phyloP scores from a whole-genome alignment of 2,329 filamentous ascomycete species.

The Colletotrichum tropicale region DNA sequence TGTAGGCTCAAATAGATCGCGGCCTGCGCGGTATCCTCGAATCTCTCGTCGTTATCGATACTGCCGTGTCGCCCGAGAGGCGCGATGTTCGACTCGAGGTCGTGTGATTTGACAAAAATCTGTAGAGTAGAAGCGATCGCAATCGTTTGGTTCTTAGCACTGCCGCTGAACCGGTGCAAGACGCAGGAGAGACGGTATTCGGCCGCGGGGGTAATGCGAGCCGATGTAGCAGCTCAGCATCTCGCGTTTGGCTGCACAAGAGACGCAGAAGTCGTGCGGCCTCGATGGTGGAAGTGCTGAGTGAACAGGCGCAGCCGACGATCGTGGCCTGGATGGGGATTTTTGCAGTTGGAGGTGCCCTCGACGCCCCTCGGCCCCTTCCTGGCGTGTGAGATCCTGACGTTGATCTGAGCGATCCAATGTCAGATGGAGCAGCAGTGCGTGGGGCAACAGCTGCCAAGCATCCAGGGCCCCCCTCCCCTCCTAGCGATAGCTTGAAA shows the following conservation, averaged over 20 bases:
- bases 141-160: neutral
- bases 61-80: neutral
- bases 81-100: neutral
- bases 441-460: constrained; percentile 18
- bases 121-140: neutral
- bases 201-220: neutral
- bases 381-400: constrained; percentile 4
- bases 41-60: neutral
- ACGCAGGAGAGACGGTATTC: neutral
- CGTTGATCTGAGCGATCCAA: constrained; percentile 17
- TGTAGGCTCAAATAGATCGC: neutral
- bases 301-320: neutral
- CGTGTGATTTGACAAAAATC: neutral
- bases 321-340: neutral
- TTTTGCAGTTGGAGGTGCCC: neutral
- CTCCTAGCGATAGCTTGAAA: neutral
- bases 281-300: neutral
- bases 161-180: neutral
- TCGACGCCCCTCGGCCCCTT: neutral
- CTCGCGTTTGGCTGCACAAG: neutral
- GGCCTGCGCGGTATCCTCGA: constrained; percentile 9
- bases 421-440: constrained; percentile 19
- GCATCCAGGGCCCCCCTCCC: constrained; percentile 9
- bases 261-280: neutral
- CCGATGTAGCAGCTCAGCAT: neutral